phyloP scores from a whole-genome alignment of 2,329 filamentous ascomycete genomes.

The Fusarium sp. region DNA sequence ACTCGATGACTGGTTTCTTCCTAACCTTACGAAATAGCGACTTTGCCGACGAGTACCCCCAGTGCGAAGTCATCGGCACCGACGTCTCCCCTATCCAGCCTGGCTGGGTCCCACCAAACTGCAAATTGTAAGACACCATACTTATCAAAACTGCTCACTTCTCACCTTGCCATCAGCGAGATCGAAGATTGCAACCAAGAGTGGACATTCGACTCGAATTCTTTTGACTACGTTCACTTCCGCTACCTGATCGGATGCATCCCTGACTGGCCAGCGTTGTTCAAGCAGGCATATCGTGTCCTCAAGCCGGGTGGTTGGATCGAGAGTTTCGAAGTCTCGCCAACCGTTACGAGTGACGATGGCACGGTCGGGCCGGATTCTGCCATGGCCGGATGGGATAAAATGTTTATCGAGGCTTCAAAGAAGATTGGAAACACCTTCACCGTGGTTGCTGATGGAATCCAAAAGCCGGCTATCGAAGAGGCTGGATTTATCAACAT shows the following conservation, averaged over 20 bases:
- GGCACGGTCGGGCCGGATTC: not conserved
- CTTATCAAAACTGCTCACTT: too few relatives aligned
- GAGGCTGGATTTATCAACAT: constrained; percentile 5
- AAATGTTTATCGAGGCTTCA: not conserved
- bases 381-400: not conserved
- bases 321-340: not conserved
- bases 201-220: not conserved
- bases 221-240: not conserved
- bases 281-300: not conserved
- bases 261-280: not conserved
- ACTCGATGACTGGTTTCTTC: not conserved
- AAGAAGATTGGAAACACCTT: not conserved
- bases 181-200: constrained; percentile 11
- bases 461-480: not conserved
- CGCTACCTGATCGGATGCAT: not conserved
- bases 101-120: constrained; percentile 1
- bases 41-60: not conserved
- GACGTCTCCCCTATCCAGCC: constrained; percentile 1
- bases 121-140: not conserved
- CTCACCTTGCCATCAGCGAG: not conserved
- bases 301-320: not conserved
- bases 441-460: not conserved
- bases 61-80: constrained; percentile 1
- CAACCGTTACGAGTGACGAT: not conserved
- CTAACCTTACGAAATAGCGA: not conserved